Percentiles rank a stretch among this genome's conserved stretches.
phyloP scores from a whole-genome alignment of 2,329 filamentous ascomycete genomes.

The Epichloe gansuensis region DNA sequence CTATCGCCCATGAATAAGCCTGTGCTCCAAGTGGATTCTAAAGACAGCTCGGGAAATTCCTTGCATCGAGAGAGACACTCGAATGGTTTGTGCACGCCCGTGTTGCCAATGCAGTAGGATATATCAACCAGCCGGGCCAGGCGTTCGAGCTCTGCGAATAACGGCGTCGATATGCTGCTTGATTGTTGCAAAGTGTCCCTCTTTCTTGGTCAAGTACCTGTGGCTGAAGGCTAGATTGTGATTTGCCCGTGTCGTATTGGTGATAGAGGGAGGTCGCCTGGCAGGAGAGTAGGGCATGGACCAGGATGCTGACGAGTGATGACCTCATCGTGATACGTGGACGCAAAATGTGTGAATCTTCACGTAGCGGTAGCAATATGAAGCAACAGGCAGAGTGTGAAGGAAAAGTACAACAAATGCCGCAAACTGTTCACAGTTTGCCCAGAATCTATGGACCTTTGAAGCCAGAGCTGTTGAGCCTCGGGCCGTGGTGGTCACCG shows the following conservation, averaged over 20 bases:
- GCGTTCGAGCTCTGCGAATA: conserved; percentile 78
- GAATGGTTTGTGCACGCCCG: conserved; percentile 75
- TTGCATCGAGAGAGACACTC: conserved; percentile 71
- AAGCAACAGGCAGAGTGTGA: no score
- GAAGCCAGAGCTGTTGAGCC: no score
- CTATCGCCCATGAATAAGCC: conserved; percentile 78
- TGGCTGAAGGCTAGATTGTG: background rate
- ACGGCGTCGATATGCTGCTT: conserved; percentile 37
- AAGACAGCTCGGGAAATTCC: conserved; percentile 69
- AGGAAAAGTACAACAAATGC: no score
- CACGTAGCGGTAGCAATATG: no score
- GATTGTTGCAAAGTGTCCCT: background rate
- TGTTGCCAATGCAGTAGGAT: conserved; percentile 79
- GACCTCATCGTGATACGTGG: background rate
- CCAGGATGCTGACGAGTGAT: background rate
- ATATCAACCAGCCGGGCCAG: conserved; percentile 88
- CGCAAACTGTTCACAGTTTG: no score
- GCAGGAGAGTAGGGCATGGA: background rate
- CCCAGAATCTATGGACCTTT: no score
- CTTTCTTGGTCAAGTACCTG: background rate
- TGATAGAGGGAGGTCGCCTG: background rate
- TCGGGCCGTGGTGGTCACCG: background rate
- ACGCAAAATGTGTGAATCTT: background rate
- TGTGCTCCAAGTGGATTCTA: conserved; percentile 83
- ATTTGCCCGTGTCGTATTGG: background rate